Percentiles rank a stretch among this genome's conserved stretches.
These are phyloP conservation scores for Hypoxylon sp. DNA, from an alignment of 2,329 filamentous ascomycete genomes.

Conservation along the genomic window DNA sequence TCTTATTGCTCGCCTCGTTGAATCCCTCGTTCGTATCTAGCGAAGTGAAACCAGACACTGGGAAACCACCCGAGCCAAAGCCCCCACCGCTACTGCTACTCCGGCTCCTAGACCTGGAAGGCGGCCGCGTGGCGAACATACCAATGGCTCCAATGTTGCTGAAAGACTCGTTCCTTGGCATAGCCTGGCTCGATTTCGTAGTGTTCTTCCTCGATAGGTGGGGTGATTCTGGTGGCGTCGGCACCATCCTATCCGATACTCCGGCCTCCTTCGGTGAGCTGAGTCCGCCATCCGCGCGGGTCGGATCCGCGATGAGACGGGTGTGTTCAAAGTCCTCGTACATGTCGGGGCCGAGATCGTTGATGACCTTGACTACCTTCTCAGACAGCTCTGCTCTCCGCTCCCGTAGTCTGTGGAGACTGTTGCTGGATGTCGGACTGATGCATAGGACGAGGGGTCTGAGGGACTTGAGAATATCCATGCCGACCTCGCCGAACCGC, in stretches of 20 bases:
- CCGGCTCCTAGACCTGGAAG: slow-evolving; percentile 74
- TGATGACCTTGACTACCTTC: slow-evolving; percentile 92
- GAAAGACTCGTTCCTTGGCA: slow-evolving; percentile 92
- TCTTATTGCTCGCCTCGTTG: slow-evolving; percentile 85
- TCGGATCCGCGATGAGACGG: slow-evolving; percentile 74
- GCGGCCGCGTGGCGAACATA: slow-evolving; percentile 89
- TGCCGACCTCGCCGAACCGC: slow-evolving; percentile 96
- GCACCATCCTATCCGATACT: slow-evolving; percentile 45
- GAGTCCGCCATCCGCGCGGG: slow-evolving; percentile 51
- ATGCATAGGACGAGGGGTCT: slow-evolving; percentile 88
- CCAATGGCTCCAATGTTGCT: slow-evolving; percentile 88
- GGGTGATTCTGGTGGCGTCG: slow-evolving; percentile 50
- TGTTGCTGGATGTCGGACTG: slow-evolving; percentile 86
- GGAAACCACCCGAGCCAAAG: slow-evolving; percentile 72
- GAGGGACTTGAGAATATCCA: slow-evolving; percentile 97
- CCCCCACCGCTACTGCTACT: slow-evolving; percentile 69
- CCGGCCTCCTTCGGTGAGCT: slow-evolving; percentile 52
- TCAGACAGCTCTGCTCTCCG: slow-evolving; percentile 80
- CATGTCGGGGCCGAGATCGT: slow-evolving; percentile 93
- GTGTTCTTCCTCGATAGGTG: slow-evolving; percentile 62
- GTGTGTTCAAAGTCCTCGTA: slow-evolving; percentile 94
- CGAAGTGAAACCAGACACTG: slow-evolving; percentile 76
- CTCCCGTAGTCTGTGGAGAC: slow-evolving; percentile 81
- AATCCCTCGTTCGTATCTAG: slow-evolving; percentile 78
- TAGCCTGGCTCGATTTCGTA: slow-evolving; percentile 65